Base-by-base conservation (phyloP, 805 yeast genomes). In the Schwanniomyces occidentalis region DNA sequence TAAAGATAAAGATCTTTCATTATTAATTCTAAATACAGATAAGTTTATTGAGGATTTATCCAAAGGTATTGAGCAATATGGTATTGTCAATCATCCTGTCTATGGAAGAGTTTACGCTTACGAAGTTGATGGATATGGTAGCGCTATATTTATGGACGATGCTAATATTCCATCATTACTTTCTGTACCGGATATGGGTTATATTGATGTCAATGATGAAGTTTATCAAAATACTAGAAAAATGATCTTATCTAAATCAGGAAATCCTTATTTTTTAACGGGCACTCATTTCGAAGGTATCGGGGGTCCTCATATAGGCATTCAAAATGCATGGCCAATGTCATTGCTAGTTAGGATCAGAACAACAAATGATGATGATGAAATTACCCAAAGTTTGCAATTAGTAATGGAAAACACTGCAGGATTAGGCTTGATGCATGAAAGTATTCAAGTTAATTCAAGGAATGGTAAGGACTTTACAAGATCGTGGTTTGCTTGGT, bases 401-500 rank as follows among this genome's bases (percentile, higher is more conserved):
- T 43, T 71, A 34, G 56, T 88, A 5, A 71, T 80, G 68, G 60
- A 61, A 4, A 75, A 78, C 8, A 88, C 96, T 0, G 86, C 72
- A 2, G 82, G 80, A 0, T 63, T 87, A 14, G 96, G 96, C 0
- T 66, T 88, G 37, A 80, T 88, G 77, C 96, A 88, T 54, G 96
- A 88, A 63, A 74, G 84, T 38, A 78, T 88, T 3, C 63, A 83
- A 38, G 95, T 87, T 7, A 71, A 80, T 46, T 61, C 71, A 5
- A 64, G 64, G 2, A 39, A 44, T 2, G 80, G 77, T 1, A 37
- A 41, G 7, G 58, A 57, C n/a, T 89, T 59, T 54, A 85, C 95
- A 0, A 65, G 96, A 40, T 76, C 93, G 2, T 88, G 96, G 96
- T 89, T 89, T 65, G 83, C 95, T 4, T 88, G 96, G 96, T 85